A percentile compares a stretch with the other conserved stretches of the same genome.
These are phyloP conservation scores for Nothophaeocryptopus gaeumannii DNA, from an alignment of 2,329 filamentous ascomycete genomes.

Conservation along the genomic window DNA sequence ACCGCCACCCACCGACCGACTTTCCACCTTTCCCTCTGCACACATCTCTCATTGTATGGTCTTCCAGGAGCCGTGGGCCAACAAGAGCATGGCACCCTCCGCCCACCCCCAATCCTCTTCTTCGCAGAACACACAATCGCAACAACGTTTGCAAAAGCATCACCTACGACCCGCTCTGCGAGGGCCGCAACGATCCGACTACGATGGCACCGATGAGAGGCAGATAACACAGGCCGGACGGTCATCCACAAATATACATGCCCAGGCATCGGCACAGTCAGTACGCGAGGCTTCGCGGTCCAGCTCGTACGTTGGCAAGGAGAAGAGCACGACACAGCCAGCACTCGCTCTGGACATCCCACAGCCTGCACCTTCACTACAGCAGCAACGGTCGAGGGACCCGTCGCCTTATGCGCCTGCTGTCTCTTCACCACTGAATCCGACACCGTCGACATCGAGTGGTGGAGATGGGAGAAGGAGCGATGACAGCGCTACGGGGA, in stretches of 20 bases:
- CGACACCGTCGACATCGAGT: conserved; percentile 19
- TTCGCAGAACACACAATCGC: background rate
- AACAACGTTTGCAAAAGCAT: conserved; percentile 14
- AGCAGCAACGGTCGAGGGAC: conserved; percentile 6
- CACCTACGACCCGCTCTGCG: conserved; percentile 20
- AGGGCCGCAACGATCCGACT: conserved; percentile 17
- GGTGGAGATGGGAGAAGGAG: conserved; percentile 9
- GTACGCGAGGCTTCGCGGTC: conserved; percentile 31
- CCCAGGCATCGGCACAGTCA: conserved; percentile 35
- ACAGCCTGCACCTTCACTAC: conserved; percentile 4
- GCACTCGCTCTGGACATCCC: conserved; percentile 4
- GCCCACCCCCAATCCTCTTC: conserved; percentile 2
- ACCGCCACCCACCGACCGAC: background rate
- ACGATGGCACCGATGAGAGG: conserved; percentile 24
- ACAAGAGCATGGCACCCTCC: conserved; percentile 22
- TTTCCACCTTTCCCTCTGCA: conserved; percentile 1
- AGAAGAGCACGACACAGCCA: conserved; percentile 7
- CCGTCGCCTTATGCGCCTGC: conserved; percentile 18
- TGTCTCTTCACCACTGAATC: conserved; percentile 22
- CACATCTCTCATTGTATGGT: conserved; percentile 18
- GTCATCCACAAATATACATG: conserved; percentile 31
- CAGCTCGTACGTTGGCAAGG: conserved; percentile 9
- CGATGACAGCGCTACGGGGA: conserved; percentile 19
- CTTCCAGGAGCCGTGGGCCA: conserved; percentile 16
- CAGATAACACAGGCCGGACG: conserved; percentile 35